A percentile compares a stretch with the other conserved stretches of the same genome.
Evolutionary conservation across 2,329 filamentous ascomycete genomes (phyloP).

Genomic region (Emericellopsis cladophorae): DNA sequence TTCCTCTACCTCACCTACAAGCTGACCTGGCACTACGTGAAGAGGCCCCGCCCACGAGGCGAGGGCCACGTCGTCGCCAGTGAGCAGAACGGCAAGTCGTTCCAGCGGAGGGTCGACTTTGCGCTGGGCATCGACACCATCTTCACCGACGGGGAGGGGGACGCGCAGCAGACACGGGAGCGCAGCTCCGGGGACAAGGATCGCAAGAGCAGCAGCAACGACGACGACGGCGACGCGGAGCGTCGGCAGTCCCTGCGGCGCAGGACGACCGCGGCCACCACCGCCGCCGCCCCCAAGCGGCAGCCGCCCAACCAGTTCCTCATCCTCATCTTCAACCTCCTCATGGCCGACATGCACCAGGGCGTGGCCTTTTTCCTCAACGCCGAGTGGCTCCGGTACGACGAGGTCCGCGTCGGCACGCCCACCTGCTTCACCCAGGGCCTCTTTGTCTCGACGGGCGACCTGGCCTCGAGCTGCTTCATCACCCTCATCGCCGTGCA

Average conservation of each 20-base stretch:
- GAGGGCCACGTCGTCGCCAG: not conserved
- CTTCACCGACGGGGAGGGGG: conserved; percentile 8
- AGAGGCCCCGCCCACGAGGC: not conserved
- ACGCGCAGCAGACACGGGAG: not conserved
- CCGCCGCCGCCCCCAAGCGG: not conserved
- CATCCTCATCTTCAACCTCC: conserved; percentile 55
- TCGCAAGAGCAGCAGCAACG: not conserved
- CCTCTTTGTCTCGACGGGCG: conserved; percentile 55
- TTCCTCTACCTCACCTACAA: conserved; percentile 19
- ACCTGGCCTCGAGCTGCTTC: conserved; percentile 54
- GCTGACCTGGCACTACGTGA: conserved; percentile 14
- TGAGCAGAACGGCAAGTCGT: conserved; percentile 1
- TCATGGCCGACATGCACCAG: conserved; percentile 57
- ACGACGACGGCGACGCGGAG: not conserved
- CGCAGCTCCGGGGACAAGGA: not conserved
- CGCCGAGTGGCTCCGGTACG: conserved; percentile 39
- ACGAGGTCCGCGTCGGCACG: conserved; percentile 40
- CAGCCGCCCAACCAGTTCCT: conserved; percentile 52
- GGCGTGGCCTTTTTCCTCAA: conserved; percentile 52
- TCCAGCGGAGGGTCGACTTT: conserved; percentile 17
- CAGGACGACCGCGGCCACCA: conserved; percentile 4
- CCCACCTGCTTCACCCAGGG: conserved; percentile 50
- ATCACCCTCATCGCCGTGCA: conserved; percentile 54
- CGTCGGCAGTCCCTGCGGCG: no score
- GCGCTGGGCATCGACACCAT: conserved; percentile 21